Percentiles rank a stretch among this genome's conserved stretches.
phyloP scores from a whole-genome alignment of 805 yeast species.

The Lachancea thermotolerans region DNA sequence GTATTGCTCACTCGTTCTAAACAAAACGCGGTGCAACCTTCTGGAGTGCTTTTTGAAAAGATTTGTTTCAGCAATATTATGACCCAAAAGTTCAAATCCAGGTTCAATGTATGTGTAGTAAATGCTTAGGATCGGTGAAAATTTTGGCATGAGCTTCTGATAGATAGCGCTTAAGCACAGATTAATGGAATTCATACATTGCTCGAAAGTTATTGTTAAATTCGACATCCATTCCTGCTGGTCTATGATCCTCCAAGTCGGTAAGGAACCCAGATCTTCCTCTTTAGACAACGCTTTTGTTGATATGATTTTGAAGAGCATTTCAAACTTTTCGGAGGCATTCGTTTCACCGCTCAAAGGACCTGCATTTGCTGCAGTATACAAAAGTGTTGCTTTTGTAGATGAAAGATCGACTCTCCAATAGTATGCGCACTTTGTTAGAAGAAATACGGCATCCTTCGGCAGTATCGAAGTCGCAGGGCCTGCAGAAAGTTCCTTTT shows the following conservation, averaged over 20 bases:
- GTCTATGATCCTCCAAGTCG: constrained; percentile 40
- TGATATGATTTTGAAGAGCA: constrained; percentile 31
- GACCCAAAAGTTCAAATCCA: constrained; percentile 38
- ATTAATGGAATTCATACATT: constrained; percentile 40
- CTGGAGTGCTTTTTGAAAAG: constrained; percentile 40
- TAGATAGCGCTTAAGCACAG: constrained; percentile 38
- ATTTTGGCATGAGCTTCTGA: constrained; percentile 46
- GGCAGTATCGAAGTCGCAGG: constrained; percentile 26
- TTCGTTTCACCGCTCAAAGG: constrained; percentile 30
- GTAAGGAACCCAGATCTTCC: constrained; percentile 19
- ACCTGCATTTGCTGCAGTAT: constrained; percentile 41
- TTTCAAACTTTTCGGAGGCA: constrained; percentile 15
- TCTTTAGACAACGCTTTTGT: constrained; percentile 19
- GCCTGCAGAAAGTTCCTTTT: constrained; percentile 27
- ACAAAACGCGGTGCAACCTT: constrained; percentile 32
- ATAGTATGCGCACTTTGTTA: constrained; percentile 40
- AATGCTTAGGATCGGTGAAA: constrained; percentile 45
- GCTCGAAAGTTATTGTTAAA: constrained; percentile 40
- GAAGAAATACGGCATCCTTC: constrained; percentile 38
- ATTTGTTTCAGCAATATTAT: constrained; percentile 28
- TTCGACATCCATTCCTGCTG: constrained; percentile 45
- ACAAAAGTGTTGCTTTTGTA: constrained; percentile 43
- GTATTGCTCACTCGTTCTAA: constrained; percentile 37
- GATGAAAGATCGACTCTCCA: constrained; percentile 52
- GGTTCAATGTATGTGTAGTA: constrained; percentile 45